Conservation (phyloP, 2,329 filamentous ascomycete species). For the Paramyrothecium roridum region DNA sequence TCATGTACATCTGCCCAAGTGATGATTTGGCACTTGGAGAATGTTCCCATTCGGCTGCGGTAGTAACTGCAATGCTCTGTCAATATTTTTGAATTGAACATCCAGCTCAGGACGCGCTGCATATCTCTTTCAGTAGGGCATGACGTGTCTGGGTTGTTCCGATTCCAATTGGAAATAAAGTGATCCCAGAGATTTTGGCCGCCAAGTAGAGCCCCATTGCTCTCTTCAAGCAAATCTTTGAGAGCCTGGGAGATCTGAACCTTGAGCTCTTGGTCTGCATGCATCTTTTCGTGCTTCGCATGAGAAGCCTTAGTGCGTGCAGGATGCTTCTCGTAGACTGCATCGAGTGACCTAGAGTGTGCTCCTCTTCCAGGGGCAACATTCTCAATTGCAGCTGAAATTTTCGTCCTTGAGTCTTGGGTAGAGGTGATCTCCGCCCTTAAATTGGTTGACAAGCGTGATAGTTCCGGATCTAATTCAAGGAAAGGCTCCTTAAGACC, state of each 20-base stretch:
- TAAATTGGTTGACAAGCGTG: background rate
- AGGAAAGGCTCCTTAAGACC: background rate
- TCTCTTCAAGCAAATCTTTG: slow-evolving; percentile 22
- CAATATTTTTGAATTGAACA: slow-evolving; percentile 30
- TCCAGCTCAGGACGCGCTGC: slow-evolving; percentile 32
- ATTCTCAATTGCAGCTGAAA: background rate
- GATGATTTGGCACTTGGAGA: slow-evolving; percentile 42
- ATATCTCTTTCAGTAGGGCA: slow-evolving; percentile 37
- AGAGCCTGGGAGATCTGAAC: slow-evolving; percentile 20
- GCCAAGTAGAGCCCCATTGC: slow-evolving; percentile 47
- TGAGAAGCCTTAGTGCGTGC: too few relatives aligned
- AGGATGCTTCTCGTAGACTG: too few relatives aligned
- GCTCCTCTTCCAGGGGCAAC: too few relatives aligned
- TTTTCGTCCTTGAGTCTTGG: background rate
- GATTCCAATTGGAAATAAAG: slow-evolving; percentile 40
- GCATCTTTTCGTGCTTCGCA: background rate
- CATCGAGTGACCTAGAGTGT: too few relatives aligned
- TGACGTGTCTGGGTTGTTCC: slow-evolving; percentile 33
- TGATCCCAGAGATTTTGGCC: slow-evolving; percentile 47
- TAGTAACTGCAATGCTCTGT: slow-evolving; percentile 43
- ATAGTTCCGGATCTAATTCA: background rate
- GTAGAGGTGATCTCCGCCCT: background rate
- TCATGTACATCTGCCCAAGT: slow-evolving; percentile 38
- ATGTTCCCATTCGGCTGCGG: slow-evolving; percentile 34
- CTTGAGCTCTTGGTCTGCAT: slow-evolving; percentile 1